These are phyloP conservation scores for Colletotrichum coccodes DNA, from an alignment of 2,329 filamentous ascomycete species.

Conservation along the genomic window DNA sequence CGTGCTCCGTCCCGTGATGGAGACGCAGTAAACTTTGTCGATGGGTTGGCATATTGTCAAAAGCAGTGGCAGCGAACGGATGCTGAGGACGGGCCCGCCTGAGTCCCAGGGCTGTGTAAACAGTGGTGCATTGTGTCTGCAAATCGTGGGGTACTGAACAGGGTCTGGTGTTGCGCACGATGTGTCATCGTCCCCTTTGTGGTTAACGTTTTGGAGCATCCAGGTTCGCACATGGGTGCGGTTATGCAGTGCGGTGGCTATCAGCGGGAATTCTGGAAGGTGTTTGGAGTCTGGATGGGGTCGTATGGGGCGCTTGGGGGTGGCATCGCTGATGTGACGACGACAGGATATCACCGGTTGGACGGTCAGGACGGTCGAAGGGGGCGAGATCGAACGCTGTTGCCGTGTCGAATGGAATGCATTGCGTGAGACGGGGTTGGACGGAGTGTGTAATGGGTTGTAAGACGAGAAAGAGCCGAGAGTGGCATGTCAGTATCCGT, in stretches of 20 bases:
- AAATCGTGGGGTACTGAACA: conserved; percentile 19
- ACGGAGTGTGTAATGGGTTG: background rate
- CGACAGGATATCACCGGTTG: conserved; percentile 7
- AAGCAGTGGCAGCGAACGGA: background rate
- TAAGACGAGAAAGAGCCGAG: background rate
- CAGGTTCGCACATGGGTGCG: conserved; percentile 3
- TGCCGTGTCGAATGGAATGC: background rate
- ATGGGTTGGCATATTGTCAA: conserved; percentile 14
- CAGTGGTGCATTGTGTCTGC: conserved; percentile 7
- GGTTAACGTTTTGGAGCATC: background rate
- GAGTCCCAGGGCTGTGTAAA: conserved; percentile 13
- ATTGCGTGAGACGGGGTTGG: conserved; percentile 20
- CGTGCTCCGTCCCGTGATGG: conserved; percentile 18
- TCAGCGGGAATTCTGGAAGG: background rate
- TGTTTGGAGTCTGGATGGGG: background rate
- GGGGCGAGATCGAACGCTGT: background rate
- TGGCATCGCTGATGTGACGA: conserved; percentile 21
- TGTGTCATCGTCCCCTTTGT: conserved; percentile 23
- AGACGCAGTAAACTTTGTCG: conserved; percentile 1
- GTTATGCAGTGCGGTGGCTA: conserved; percentile 2
- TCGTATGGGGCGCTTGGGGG: conserved; percentile 4
- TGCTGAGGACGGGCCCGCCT: background rate
- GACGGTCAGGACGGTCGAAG: background rate
- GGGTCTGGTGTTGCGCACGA: conserved; percentile 5
- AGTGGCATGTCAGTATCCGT: conserved; percentile 1